These are phyloP conservation scores for Mycena vitilis DNA, from an alignment of 768 basidiomycete species.

Conservation along the genomic window DNA sequence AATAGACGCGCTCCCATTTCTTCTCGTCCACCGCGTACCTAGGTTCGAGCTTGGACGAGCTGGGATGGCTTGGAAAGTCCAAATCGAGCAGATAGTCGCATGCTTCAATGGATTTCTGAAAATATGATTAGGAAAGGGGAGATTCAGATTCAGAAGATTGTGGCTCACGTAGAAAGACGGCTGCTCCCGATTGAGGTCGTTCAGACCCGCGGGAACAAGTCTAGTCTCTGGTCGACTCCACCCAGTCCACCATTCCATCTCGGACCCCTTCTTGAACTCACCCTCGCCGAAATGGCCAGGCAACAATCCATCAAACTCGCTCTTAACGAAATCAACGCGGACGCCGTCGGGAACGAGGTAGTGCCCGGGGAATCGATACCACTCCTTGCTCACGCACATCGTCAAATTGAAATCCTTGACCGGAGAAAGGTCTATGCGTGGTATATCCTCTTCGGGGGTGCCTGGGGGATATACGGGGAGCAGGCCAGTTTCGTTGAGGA, in stretches of 20 bases:
- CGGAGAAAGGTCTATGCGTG: constrained; percentile 73
- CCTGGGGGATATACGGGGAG: constrained; percentile 59
- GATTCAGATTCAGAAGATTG: constrained; percentile 13
- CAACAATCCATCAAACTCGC: constrained; percentile 89
- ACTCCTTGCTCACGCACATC: constrained; percentile 93
- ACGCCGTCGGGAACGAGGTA: constrained; percentile 89
- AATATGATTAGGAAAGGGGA: constrained; percentile 15
- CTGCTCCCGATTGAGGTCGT: constrained; percentile 90
- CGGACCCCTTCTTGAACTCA: constrained; percentile 43
- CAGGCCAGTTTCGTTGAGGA: constrained; percentile 79
- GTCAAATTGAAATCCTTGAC: constrained; percentile 77
- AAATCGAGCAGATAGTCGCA: constrained; percentile 95
- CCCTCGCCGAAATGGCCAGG: constrained; percentile 81
- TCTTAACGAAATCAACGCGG: constrained; percentile 89
- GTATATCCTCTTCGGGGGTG: constrained; percentile 54
- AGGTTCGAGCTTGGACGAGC: constrained; percentile 72
- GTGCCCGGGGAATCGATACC: constrained; percentile 94
- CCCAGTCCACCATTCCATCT: constrained; percentile 54
- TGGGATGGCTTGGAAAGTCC: constrained; percentile 81
- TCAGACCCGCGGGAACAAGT: constrained; percentile 72
- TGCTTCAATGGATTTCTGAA: constrained; percentile 71
- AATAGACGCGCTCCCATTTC: constrained; percentile 86
- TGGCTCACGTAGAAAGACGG: constrained; percentile 76
- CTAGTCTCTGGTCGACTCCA: constrained; percentile 66
- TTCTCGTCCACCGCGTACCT: constrained; percentile 75